Evolutionary conservation across 805 yeast species (phyloP), one percentile per base, ranked within the genome.

Genomic region (Candida stauntonica): DNA sequence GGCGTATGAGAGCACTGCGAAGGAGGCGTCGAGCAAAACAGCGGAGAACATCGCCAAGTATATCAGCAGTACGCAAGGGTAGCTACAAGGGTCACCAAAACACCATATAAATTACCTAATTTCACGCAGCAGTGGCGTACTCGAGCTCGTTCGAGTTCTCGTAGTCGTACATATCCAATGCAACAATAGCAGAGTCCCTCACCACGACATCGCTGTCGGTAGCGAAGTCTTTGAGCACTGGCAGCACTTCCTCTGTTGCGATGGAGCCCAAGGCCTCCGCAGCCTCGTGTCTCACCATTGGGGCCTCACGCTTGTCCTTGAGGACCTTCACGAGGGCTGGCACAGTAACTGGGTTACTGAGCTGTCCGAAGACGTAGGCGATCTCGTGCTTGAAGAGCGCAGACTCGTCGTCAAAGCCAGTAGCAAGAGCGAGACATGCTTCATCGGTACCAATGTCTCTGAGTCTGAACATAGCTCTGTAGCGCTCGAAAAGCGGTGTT

Each of bases 231-330:
- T 84, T 75, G 57, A 94, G 75, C 26, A 93, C 82, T 13, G 97
- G 96, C 48, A 91, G 72, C 27, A 91, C 95, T 42, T 91, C 97
- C 55, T 86, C 96, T 8, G 97, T 86, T 19, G 96, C 98, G 60
- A 93, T 93, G 20, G 95, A 77, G 19, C 99, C 99, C 54, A 94
- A 73, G 18, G 99, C 99, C 67, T 93, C 99, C 18, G 98, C 99
- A 42, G 98, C 99, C 68, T 93, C 99, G 61, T 93, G 99, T 67
- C 99, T 83, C 24, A 94, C 99, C 99, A 93, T 93, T 47, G 94
- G 95, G 37, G 95, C 98, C 68, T 93, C 96, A 13, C 64, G 57
- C 43, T 72, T 75, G 61, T 86, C 77, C 51, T 79, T 79, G 52
- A 94, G 73, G 3, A 93, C 87, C 64, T 86, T 80, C 41, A 87